Base-by-base conservation (phyloP, 2,329 filamentous ascomycete genomes). In the Tolypocladium nubicola region DNA sequence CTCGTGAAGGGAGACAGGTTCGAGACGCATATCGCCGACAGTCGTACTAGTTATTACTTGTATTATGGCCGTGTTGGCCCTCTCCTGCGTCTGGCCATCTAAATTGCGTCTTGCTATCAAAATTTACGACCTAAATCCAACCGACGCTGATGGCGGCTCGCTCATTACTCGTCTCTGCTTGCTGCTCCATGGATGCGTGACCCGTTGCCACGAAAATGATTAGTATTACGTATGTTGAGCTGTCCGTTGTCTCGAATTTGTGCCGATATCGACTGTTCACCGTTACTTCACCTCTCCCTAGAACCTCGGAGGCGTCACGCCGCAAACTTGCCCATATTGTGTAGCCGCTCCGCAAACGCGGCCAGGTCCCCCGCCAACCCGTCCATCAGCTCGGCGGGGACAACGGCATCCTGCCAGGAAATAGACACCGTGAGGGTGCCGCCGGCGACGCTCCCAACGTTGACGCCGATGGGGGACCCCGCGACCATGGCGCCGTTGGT, bases 341-440 rank as follows among this genome's bases (percentile, higher is more conserved):
- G 60, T 9, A 67, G 59, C 8, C 57, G 59, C 1, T 13, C 53
- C 14, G 61, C 56, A 39, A 60, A 65, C 0, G 7, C 14, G 2
- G 33, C 61, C 14, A 83, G 53, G 61, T 77, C 76, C 1, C 58
- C 58, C 1, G 64, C 66, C 23, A 82, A 39, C 0, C 60, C 65
- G 0, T 74, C 66, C 53, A 76, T 65, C 14, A 80, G 8, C 26
- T 64, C 64, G 0, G 68, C 66, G 1, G 74, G 69, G 1, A 82
- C 65, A 7, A 75, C 67, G 0, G 69, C 72, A 16, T 79, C 72
- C 64, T 80, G 76, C 77, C 79, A 82, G 5, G 71, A 75, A 11
- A 81, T 50, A 0, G 70, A 70, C n/a, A 79, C 59, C 1, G 67
- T 71, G 52, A 84, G 60, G 0, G 65, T 65, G 0, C 73, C 73